Percentiles rank a stretch among this genome's conserved stretches.
Evolutionary conservation across 495 filamentous ascomycete species (phyloP).

Genomic region (Trichoderma erinaceum): DNA sequence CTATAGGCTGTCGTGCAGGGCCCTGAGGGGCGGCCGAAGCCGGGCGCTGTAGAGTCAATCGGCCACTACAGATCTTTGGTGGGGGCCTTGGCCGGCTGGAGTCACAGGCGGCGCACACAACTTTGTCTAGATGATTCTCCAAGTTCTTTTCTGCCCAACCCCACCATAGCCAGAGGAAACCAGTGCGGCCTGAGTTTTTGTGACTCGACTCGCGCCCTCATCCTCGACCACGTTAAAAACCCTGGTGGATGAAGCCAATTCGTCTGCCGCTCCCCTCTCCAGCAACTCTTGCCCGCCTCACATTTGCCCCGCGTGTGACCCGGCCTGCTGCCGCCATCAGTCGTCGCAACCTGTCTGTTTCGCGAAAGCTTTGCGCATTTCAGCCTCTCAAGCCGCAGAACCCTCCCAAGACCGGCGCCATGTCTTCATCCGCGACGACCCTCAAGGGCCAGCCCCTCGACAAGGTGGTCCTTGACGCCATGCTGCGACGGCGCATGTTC

Average conservation of each 20-base stretch:
- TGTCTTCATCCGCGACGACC: slow-evolving; percentile 56
- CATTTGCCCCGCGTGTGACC: background rate
- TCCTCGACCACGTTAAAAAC: background rate
- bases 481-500: slow-evolving; percentile 83
- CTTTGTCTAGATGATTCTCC: slow-evolving; percentile 7
- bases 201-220: slow-evolving; percentile 7
- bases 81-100: background rate
- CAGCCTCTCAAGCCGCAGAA: slow-evolving; percentile 13
- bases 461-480: slow-evolving; percentile 67
- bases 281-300: slow-evolving; percentile 3
- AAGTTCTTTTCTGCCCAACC: background rate
- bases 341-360: slow-evolving; percentile 5
- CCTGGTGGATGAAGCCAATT: slow-evolving; percentile 16
- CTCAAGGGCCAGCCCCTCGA: slow-evolving; percentile 86
- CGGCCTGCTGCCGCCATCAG: background rate
- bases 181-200: slow-evolving; percentile 15
- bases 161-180: slow-evolving; percentile 15
- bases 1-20: background rate
- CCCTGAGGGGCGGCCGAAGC: slow-evolving; percentile 8
- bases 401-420: slow-evolving; percentile 22
- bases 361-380: slow-evolving; percentile 1
- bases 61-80: background rate
- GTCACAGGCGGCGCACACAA: slow-evolving; percentile 12
- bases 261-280: background rate
- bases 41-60: slow-evolving; percentile 11